These are phyloP conservation scores for Carex cristatella DNA, from an alignment of 176 grass and related monocot species.

Conservation along the genomic window DNA sequence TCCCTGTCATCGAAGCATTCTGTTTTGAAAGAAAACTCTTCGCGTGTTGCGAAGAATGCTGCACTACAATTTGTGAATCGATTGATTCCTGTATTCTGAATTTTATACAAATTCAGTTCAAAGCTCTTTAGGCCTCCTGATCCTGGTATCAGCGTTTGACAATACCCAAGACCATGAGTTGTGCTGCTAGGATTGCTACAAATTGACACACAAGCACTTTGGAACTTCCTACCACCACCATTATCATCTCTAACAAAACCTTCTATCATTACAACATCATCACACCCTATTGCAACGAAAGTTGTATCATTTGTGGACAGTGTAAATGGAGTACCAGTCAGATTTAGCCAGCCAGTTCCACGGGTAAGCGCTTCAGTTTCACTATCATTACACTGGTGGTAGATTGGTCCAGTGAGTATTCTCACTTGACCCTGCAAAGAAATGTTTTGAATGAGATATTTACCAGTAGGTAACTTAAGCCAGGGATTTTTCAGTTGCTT, in stretches of 20 bases:
- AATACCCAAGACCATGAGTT: constrained; percentile 22
- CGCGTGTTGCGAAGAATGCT: constrained; percentile 3
- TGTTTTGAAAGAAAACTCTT: constrained; percentile 7
- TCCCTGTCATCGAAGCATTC: background rate
- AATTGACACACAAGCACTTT: constrained; percentile 23
- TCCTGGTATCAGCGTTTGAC: background rate
- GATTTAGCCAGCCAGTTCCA: constrained; percentile 7
- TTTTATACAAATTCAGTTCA: background rate
- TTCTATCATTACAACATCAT: constrained; percentile 8
- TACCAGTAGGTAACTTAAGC: background rate
- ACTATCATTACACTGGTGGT: background rate
- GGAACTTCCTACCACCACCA: background rate
- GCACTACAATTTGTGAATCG: background rate
- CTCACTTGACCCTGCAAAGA: constrained; percentile 15
- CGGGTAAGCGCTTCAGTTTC: background rate
- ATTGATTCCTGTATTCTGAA: background rate
- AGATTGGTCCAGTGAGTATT: background rate
- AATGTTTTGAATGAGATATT: background rate
- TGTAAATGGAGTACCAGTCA: constrained; percentile 31
- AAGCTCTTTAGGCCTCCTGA: background rate
- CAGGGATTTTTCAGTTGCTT: background rate
- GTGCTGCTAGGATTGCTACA: constrained; percentile 12
- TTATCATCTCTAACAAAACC: background rate
- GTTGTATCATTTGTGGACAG: constrained; percentile 29
- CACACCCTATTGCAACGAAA: constrained; percentile 30